These are phyloP conservation scores for Metschnikowia henanensis DNA, from an alignment of 805 yeast species.

Conservation along the genomic window DNA sequence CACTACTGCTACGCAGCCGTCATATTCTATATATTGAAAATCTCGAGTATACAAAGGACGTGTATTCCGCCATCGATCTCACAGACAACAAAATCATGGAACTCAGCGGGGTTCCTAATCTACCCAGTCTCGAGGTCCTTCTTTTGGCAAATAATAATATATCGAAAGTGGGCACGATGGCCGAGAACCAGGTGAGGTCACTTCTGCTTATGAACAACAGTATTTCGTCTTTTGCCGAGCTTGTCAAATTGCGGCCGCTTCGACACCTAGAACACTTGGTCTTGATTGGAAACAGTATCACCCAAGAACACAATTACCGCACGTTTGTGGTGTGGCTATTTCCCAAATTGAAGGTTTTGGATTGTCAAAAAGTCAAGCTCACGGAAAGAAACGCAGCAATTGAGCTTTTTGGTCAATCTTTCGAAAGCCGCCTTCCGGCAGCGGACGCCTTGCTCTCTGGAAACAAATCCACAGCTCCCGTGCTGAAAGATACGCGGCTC, in stretches of 20 bases:
- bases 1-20: constrained; percentile 35
- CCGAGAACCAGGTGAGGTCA: constrained; percentile 36
- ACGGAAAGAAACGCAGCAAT: constrained; percentile 50
- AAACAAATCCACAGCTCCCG: constrained; percentile 1
- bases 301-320: constrained; percentile 54
- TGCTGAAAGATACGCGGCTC: constrained; percentile 28
- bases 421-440: constrained; percentile 25
- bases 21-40: constrained; percentile 37
- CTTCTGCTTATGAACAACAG: constrained; percentile 54
- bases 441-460: constrained; percentile 27
- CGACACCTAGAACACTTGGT: constrained; percentile 35
- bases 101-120: constrained; percentile 49
- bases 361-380: constrained; percentile 61
- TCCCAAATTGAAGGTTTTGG: constrained; percentile 65
- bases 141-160: constrained; percentile 67
- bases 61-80: constrained; percentile 61
- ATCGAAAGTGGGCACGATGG: constrained; percentile 30
- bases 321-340: constrained; percentile 55
- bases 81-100: constrained; percentile 70
- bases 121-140: constrained; percentile 48
- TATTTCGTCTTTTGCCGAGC: constrained; percentile 43
- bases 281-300: constrained; percentile 59
- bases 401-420: constrained; percentile 38
- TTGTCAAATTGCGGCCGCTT: constrained; percentile 23
- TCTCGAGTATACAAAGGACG: constrained; percentile 30